These are phyloP conservation scores for Lumnitzera littorea DNA, from an alignment of 345 rosid genomes.

Conservation along the genomic window DNA sequence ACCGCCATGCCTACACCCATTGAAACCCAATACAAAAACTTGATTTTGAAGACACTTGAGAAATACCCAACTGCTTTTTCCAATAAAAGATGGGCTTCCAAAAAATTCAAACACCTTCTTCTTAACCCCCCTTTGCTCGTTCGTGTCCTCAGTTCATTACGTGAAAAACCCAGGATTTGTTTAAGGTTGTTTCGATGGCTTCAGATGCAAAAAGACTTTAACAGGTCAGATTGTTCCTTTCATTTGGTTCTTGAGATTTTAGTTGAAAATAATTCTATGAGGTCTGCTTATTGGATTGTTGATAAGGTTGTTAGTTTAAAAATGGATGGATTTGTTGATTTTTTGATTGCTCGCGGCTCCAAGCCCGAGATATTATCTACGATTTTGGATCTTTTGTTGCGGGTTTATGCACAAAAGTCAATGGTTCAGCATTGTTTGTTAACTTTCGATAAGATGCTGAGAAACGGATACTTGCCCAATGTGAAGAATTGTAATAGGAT, in stretches of 20 bases:
- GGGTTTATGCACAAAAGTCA: conserved; percentile 39
- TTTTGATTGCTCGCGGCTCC: conserved; percentile 29
- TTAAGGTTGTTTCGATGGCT: conserved; percentile 52
- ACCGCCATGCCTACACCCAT: conserved; percentile 16
- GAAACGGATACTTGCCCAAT: conserved; percentile 44
- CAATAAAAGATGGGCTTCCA: conserved; percentile 32
- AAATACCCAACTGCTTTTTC: conserved; percentile 27
- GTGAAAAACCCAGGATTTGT: conserved; percentile 46
- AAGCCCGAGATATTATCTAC: conserved; percentile 20
- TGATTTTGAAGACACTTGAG: conserved; percentile 33
- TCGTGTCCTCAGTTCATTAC: conserved; percentile 37
- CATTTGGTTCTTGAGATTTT: conserved; percentile 48
- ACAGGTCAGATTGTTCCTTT: conserved; percentile 29
- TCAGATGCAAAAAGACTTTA: conserved; percentile 39
- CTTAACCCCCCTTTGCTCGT: conserved; percentile 42
- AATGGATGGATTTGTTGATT: conserved; percentile 49
- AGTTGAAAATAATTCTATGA: conserved; percentile 37
- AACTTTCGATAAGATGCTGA: conserved; percentile 50
- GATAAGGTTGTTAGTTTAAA: conserved; percentile 32
- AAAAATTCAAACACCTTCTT: conserved; percentile 31
- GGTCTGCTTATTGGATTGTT: conserved; percentile 44
- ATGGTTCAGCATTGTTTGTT: conserved; percentile 46
- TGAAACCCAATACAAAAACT: conserved; percentile 33
- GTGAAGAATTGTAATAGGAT: conserved; percentile 57
- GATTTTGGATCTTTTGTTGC: conserved; percentile 50